Evolutionary conservation across 78 protist genomes (phyloP), one percentile per base, ranked within the genome.

Genomic region (Dictyostelium discoideum): DNA sequence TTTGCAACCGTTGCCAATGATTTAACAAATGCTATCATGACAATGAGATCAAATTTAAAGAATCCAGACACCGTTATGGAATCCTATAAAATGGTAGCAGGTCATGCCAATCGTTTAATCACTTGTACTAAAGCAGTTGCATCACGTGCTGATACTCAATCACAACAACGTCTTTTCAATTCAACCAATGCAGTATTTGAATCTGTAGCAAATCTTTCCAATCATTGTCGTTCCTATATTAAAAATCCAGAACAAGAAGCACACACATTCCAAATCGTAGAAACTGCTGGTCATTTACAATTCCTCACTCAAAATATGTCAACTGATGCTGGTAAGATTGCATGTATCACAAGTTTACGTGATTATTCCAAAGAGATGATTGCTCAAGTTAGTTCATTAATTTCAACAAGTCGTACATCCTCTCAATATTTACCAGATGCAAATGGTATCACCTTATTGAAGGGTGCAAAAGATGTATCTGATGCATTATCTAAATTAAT

Each of bases 241-340:
- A 73, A 72, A 24, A 90, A 80, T 16, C 80, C 81, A 29, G 88
- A 73, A 7, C 72, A 90, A 44, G 84, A 29, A 0, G 57, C 85
- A 14, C 26, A 73, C 22, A 6, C 63, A 3, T 11, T 81, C 3
- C 37, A 76, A 7, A 85, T 90, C 46, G 74, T 90, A 39, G 88
- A 90, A 20, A 69, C 95, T 37, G 95, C 95, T 13, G 95, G 95
- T 13, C 95, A 90, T 48, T 26, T 90, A 8, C 86, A 90, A 63
- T 67, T 85, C 63, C 88, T 90, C 60, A 90, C 95, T 37, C 95
- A 90, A 73, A 90, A 73, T 63, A 90, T 90, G 95, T 81, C 95
- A 1, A 86, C 80, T 2, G 95, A 85, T 80, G 96, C 96, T 0
- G 96, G 96, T 69, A 85, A 78, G 40, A 24, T 92, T 26, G 96